Base-by-base conservation (phyloP, 306 rosid species). In the Herpetospermum pedunculosum region DNA sequence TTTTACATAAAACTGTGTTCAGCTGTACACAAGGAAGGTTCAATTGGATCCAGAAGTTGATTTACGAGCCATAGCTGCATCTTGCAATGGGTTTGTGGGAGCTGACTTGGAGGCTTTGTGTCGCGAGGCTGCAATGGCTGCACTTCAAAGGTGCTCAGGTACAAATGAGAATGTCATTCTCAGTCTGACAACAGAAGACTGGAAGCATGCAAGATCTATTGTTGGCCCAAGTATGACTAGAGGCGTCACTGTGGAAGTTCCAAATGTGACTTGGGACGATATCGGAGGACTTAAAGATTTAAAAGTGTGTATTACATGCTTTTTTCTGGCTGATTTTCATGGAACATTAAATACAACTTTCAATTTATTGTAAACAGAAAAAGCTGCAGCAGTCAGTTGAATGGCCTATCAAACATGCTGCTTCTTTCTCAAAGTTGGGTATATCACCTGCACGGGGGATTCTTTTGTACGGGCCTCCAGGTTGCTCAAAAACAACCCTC, bases 391-490 rank as follows among this genome's bases (percentile, higher is more conserved):
- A 94, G 87, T 92, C 95, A 72, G 88, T 94, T 75, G 97, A 94
- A 77, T 89, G 96, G 94, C 98, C 98, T 70, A 86, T 94, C 28
- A 91, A 89, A 82, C 87, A 88, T 81, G 78, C 95, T 79, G 77
- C 80, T 37, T 80, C 84, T 9, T 87, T 89, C 85, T 77, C 85
- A 48, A 91, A 92, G 86, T 67, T 91, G 82, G 96, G 97, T 80
- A 83, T 91, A 85, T 84, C 97, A 47, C 96, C 98, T 67, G 77
- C 85, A 4, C 90, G 92, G 16, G 98, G 98, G 77, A 79, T 94
- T 88, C 98, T 94, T 83, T 87, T 94, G 73, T 92, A 94, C 49
- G 97, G 98, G 70, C 98, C 98, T 73, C 97, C 98, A 14, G 97
- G 97, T 78, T 94, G 97, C 81, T 91, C 96, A 58, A 94, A 94